phyloP scores from a whole-genome alignment of 176 grass and related monocot genomes.

The Cenchrus purpureus region DNA sequence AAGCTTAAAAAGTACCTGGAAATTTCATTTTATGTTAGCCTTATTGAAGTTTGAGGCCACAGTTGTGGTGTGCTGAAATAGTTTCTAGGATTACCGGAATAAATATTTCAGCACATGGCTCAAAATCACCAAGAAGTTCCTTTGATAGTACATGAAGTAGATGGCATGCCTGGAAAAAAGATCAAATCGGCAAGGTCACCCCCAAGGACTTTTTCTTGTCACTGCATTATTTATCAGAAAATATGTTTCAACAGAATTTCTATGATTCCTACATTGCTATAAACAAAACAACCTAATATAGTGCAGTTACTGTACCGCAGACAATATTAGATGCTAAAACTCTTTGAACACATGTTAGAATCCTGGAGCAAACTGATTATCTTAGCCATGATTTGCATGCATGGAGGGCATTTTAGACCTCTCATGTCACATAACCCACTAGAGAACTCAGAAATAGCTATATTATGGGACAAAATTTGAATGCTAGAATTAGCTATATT shows the following conservation, averaged over 20 bases:
- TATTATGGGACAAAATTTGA: no score
- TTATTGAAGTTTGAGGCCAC: slow-evolving; percentile 24
- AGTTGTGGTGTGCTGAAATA: slow-evolving; percentile 20
- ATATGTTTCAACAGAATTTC: slow-evolving; percentile 8
- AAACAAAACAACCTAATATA: slow-evolving; percentile 20
- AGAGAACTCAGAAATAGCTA: no score
- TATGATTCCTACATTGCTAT: background rate
- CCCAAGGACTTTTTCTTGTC: slow-evolving; percentile 6
- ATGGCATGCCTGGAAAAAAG: slow-evolving; percentile 72
- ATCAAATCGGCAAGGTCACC: slow-evolving; percentile 14
- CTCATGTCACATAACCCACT: no score
- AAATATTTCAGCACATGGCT: slow-evolving; percentile 81
- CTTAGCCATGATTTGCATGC: background rate
- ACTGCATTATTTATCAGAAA: slow-evolving; percentile 33
- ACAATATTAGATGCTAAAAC: slow-evolving; percentile 11
- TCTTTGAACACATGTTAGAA: slow-evolving; percentile 9
- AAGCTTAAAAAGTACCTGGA: slow-evolving; percentile 86
- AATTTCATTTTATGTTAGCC: slow-evolving; percentile 37
- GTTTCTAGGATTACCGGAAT: slow-evolving; percentile 80
- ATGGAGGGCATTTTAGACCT: no score
- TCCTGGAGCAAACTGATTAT: slow-evolving; percentile 8
- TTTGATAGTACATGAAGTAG: slow-evolving; percentile 84
- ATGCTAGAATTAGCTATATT: no score
- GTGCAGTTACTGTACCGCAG: background rate
- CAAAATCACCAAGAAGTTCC: slow-evolving; percentile 86